Percentiles rank a stretch among this genome's conserved stretches.
Conservation (phyloP, 2,329 filamentous ascomycete genomes). For the Sclerotinia borealis region DNA sequence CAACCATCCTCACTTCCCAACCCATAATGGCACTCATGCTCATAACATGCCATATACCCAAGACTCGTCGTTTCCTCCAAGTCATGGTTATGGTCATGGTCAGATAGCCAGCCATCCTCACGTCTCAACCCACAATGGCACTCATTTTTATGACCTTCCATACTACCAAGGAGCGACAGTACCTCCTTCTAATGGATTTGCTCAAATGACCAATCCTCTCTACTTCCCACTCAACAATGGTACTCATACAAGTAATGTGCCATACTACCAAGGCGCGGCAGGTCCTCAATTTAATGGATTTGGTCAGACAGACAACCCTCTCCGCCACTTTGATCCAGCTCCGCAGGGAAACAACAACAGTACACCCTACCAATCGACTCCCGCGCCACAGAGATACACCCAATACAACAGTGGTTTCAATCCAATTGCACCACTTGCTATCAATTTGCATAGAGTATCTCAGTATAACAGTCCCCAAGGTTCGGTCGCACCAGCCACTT, state of each 20-base stretch:
- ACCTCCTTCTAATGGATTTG: neutral
- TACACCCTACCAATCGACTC: no score
- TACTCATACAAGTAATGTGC: accelerated
- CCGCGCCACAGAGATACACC: neutral
- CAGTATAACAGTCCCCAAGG: neutral
- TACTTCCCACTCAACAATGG: neutral
- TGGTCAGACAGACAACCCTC: neutral
- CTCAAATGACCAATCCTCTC: accelerated
- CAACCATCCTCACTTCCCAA: no score
- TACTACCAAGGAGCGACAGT: no score
- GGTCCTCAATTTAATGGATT: neutral
- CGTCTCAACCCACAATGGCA: neutral
- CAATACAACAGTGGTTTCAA: neutral
- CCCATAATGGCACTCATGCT: neutral
- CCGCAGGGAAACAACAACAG: neutral
- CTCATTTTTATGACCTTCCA: neutral
- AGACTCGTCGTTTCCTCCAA: accelerated
- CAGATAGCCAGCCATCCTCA: neutral
- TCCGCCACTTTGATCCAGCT: neutral
- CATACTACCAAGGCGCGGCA: neutral
- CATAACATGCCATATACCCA: neutral
- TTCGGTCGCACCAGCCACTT: neutral
- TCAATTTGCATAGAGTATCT: neutral
- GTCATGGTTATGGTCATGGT: no score
- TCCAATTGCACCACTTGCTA: neutral